A percentile compares a stretch with the other conserved stretches of the same genome.
These are phyloP conservation scores for Pythium aquatile DNA, from an alignment of 352 stramenopile species.

Conservation along the genomic window DNA sequence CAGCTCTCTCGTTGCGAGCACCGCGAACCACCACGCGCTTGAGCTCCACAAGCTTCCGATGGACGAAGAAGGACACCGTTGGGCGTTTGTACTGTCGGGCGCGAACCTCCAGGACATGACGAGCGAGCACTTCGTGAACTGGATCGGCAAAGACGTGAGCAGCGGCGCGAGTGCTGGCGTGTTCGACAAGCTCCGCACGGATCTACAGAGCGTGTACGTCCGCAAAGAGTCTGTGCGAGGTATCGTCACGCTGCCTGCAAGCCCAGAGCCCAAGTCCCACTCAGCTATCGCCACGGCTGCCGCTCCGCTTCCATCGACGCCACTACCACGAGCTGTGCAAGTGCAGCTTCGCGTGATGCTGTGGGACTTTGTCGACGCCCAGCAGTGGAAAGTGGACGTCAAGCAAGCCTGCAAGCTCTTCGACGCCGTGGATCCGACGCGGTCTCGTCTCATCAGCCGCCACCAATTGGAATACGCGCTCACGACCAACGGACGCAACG, in stretches of 20 bases:
- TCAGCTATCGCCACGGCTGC: background rate
- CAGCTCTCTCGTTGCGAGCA: background rate
- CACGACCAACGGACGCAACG: conserved; percentile 25
- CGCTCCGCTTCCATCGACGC: no score
- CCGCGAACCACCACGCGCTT: background rate
- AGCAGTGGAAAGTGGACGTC: conserved; percentile 46
- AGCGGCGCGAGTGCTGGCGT: background rate
- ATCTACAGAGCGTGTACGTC: conserved; percentile 57
- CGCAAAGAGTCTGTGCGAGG: conserved; percentile 44
- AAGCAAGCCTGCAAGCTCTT: conserved; percentile 31
- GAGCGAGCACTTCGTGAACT: conserved; percentile 52
- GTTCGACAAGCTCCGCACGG: conserved; percentile 53
- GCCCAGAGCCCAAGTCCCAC: background rate
- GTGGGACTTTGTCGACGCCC: conserved; percentile 46
- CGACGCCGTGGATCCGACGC: conserved; percentile 27
- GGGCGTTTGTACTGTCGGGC: conserved; percentile 50
- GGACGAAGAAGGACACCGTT: conserved; percentile 58
- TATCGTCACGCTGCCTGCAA: conserved; percentile 23
- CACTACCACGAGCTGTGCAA: conserved; percentile 22
- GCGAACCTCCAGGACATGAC: conserved; percentile 46
- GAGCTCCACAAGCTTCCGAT: conserved; percentile 32
- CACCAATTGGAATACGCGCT: conserved; percentile 43
- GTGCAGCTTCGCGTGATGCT: conserved; percentile 46
- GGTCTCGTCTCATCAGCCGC: conserved; percentile 31
- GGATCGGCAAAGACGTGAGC: conserved; percentile 48